Base-by-base conservation (phyloP, 1,284 basidiomycete genomes). In the Boletus sp. region DNA sequence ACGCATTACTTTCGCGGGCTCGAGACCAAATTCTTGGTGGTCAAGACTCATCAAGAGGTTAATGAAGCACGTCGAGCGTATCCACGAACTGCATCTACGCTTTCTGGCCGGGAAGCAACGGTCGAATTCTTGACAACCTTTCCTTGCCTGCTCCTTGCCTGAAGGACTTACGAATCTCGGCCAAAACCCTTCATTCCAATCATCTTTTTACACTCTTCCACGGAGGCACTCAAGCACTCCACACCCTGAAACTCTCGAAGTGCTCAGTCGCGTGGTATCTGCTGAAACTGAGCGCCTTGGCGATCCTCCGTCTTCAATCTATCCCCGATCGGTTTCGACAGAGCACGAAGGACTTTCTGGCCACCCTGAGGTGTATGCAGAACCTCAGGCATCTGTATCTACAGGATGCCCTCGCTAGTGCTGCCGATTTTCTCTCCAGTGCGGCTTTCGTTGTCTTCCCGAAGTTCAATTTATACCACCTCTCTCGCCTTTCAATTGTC, bases 11-110 rank as follows among this genome's bases (percentile, higher is more conserved):
- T n/a, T n/a, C n/a, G n/a, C n/a, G n/a, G n/a, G n/a, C n/a, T n/a
- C n/a, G n/a, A n/a, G n/a, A n/a, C n/a, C n/a, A n/a, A 28, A 16
- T 4, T 9, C 21, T 6, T 17, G 16, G 23, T 19, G 17, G 44
- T 37, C 21, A 19, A 8, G 5, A 7, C n/a, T 48, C 16, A 35
- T 72, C 5, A 60, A 64, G 38, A 58, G 59, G 27, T 55, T 64
- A 6, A 37, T 74, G 52, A 30, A 54, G 61, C 37, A 67, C 64
- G 2, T 53, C 48, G 60, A 69, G 59, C 62, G 68, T 63, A 47
- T 63, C 47, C 46, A 65, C 25, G 66, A 65, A 16, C 40, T 74
- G 28, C 50, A 27, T 33, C 37, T 66, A n/a, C 21, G 17, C 11
- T 11, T 43, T 43, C 21, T 10, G n/a, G 9, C 16, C 40, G 11